Conservation (phyloP, 257 asterid genomes). For the Sherardia arvensis region DNA sequence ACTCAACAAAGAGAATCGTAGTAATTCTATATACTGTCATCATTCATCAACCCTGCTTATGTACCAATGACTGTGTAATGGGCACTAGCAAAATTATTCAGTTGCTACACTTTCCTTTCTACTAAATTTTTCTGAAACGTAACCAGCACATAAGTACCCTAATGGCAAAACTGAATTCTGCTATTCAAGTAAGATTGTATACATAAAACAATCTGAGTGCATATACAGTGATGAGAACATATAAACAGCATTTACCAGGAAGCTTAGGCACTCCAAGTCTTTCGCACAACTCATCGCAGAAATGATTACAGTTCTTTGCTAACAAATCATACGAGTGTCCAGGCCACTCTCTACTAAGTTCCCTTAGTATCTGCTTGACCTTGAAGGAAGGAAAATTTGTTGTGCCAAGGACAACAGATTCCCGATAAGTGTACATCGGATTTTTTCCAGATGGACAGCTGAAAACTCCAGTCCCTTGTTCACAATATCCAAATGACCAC, state of each 20-base stretch:
- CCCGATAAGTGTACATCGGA: conserved; percentile 94
- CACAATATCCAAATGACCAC: conserved; percentile 99
- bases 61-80: too few species aligned
- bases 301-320: conserved; percentile 93
- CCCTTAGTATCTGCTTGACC: conserved; percentile 88
- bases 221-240: background rate
- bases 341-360: conserved; percentile 98
- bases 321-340: conserved; percentile 82
- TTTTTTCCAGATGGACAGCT: conserved; percentile 79
- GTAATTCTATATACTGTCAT: background rate
- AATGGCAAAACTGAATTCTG: background rate
- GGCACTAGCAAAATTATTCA: background rate
- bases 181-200: background rate
- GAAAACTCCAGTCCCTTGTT: conserved; percentile 91
- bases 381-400: conserved; percentile 53
- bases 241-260: conserved; percentile 55
- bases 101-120: background rate
- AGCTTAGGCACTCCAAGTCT: conserved; percentile 90
- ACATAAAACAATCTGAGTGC: background rate
- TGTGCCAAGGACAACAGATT: conserved; percentile 57
- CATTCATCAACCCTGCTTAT: background rate
- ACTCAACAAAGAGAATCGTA: background rate
- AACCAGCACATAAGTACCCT: background rate
- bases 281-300: conserved; percentile 87
- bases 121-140: background rate